Conservation (phyloP, 768 basidiomycete genomes). For the Leccinum rimulosum region DNA sequence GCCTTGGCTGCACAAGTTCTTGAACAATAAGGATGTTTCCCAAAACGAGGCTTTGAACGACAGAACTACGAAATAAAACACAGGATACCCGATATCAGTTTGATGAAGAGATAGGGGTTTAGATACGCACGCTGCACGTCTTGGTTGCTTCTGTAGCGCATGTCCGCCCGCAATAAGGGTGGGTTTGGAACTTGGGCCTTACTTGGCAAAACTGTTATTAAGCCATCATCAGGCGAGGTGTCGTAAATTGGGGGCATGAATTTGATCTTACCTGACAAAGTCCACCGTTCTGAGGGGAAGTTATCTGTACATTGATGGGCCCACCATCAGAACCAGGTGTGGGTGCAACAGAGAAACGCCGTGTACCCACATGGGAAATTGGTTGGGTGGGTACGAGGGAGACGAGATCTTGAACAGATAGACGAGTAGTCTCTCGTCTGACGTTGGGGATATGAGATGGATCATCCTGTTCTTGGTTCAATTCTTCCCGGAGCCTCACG, state of each 20-base stretch:
- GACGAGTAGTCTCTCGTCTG: conserved; percentile 27
- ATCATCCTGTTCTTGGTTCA: conserved; percentile 38
- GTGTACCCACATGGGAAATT: conserved; percentile 4
- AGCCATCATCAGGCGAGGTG: conserved; percentile 9
- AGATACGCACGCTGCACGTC: conserved; percentile 26
- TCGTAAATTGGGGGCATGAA: neutral
- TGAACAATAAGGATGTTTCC: conserved; percentile 35
- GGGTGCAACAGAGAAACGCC: conserved; percentile 7
- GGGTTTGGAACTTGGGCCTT: conserved; percentile 57
- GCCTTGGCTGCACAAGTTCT: conserved; percentile 31
- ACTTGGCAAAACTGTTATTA: conserved; percentile 48
- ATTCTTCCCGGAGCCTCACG: conserved; percentile 54
- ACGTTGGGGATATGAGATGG: conserved; percentile 29
- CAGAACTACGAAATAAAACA: conserved; percentile 21
- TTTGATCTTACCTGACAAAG: conserved; percentile 31
- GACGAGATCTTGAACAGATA: conserved; percentile 33
- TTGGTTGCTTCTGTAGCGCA: conserved; percentile 49
- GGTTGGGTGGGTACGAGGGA: conserved; percentile 16
- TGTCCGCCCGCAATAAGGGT: conserved; percentile 64
- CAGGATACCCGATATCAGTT: conserved; percentile 5
- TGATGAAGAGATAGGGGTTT: neutral
- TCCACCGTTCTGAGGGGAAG: conserved; percentile 10
- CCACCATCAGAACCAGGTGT: neutral
- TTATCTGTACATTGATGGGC: neutral
- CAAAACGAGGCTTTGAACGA: conserved; percentile 30